Evolutionary conservation across 257 asterid species (phyloP).

Genomic region (Penstemon davidsonii): DNA sequence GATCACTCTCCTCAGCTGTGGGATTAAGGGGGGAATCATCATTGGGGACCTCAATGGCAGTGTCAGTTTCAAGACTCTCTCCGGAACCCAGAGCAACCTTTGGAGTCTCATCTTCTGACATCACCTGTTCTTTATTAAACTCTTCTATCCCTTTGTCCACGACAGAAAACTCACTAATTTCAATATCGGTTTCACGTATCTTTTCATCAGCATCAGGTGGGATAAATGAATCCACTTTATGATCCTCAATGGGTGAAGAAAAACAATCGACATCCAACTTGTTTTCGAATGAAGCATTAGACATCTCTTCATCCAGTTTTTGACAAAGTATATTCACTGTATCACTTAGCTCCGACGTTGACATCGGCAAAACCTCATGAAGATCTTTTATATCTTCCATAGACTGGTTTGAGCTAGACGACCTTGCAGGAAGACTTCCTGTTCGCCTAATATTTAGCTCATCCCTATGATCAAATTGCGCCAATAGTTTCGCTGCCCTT

Average conservation of each 20-base stretch:
- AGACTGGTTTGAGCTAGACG: slow-evolving; percentile 44
- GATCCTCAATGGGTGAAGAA: slow-evolving; percentile 33
- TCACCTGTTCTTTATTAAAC: slow-evolving; percentile 22
- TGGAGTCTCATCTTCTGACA: slow-evolving; percentile 13
- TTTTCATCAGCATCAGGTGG: slow-evolving; percentile 40
- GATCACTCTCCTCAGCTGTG: slow-evolving; percentile 20
- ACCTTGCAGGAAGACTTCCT: slow-evolving; percentile 64
- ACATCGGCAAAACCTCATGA: slow-evolving; percentile 69
- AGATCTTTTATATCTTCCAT: slow-evolving; percentile 69
- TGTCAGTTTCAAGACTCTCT: slow-evolving; percentile 30
- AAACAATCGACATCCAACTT: slow-evolving; percentile 40
- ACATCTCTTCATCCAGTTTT: slow-evolving; percentile 64
- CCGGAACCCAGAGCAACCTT: slow-evolving; percentile 26
- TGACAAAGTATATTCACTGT: slow-evolving; percentile 63
- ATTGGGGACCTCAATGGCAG: slow-evolving; percentile 24
- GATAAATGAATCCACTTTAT: slow-evolving; percentile 29
- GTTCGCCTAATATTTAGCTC: slow-evolving; percentile 44
- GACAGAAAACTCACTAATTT: slow-evolving; percentile 41
- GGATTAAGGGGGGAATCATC: slow-evolving; percentile 26
- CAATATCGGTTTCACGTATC: slow-evolving; percentile 41
- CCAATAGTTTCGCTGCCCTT: slow-evolving; percentile 30
- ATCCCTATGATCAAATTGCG: slow-evolving; percentile 35
- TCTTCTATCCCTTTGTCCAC: slow-evolving; percentile 36
- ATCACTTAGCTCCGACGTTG: slow-evolving; percentile 57
- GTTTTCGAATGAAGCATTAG: slow-evolving; percentile 35